These are phyloP conservation scores for Saturnispora ahearnii DNA, from an alignment of 805 yeast species.

Conservation along the genomic window DNA sequence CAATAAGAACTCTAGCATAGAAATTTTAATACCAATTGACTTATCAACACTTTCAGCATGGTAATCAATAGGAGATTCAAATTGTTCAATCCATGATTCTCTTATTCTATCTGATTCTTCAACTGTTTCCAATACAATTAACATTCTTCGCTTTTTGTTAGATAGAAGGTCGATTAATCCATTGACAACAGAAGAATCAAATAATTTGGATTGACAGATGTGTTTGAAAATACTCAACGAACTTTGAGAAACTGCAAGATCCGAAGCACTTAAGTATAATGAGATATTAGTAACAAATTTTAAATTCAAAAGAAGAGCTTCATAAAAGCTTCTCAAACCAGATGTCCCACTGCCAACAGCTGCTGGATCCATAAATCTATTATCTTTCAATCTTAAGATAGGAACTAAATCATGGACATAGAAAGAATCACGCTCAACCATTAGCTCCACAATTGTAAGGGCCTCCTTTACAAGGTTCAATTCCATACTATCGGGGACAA, in stretches of 20 bases:
- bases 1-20: slow-evolving; percentile 50
- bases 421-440: slow-evolving; percentile 48
- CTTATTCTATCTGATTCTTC: slow-evolving; percentile 73
- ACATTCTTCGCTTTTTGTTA: slow-evolving; percentile 48
- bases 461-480: slow-evolving; percentile 33
- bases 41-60: slow-evolving; percentile 17
- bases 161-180: slow-evolving; percentile 18
- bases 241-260: slow-evolving; percentile 39
- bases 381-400: slow-evolving; percentile 35
- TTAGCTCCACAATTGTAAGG: slow-evolving; percentile 35
- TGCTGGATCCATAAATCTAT: slow-evolving; percentile 32
- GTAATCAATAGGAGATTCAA: slow-evolving; percentile 37
- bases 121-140: slow-evolving; percentile 63
- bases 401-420: slow-evolving; percentile 50
- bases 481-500: slow-evolving; percentile 26
- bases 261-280: slow-evolving; percentile 56
- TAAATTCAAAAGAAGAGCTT: slow-evolving; percentile 62
- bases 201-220: slow-evolving; percentile 38
- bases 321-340: slow-evolving; percentile 57
- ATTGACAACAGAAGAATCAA: slow-evolving; percentile 21
- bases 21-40: slow-evolving; percentile 42
- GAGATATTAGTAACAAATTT: slow-evolving; percentile 67
- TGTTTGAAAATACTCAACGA: slow-evolving; percentile 46
- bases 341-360: slow-evolving; percentile 38
- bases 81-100: slow-evolving; percentile 61